Percentiles rank a stretch among this genome's conserved stretches.
Conservation (phyloP, 1,284 basidiomycete genomes). For the Leccinum olivaceoglutinosum region DNA sequence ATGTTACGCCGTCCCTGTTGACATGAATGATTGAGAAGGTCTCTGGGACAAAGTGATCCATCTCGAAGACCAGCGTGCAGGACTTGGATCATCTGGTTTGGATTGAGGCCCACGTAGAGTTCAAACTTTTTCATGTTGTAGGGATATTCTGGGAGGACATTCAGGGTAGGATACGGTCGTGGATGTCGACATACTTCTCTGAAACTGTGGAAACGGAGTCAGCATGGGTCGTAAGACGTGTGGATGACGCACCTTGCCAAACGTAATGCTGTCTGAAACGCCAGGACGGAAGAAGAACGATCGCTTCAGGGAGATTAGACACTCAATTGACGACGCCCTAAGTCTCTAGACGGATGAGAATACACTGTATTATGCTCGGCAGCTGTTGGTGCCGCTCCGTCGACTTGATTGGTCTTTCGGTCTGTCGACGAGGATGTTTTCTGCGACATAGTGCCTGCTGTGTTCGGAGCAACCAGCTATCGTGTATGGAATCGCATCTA, state of each 20-base stretch:
- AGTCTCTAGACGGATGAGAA: conserved; percentile 56
- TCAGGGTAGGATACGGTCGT: neutral
- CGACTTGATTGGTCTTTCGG: conserved; percentile 61
- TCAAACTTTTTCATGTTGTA: conserved; percentile 82
- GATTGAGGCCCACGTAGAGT: conserved; percentile 55
- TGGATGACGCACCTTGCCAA: conserved; percentile 40
- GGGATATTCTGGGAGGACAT: conserved; percentile 51
- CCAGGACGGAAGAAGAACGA: neutral
- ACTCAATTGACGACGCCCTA: conserved; percentile 63
- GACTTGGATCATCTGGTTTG: conserved; percentile 60
- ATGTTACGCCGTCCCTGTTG: conserved; percentile 49
- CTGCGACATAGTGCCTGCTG: conserved; percentile 61
- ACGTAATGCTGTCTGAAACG: conserved; percentile 30
- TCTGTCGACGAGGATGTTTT: conserved; percentile 61
- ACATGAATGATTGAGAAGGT: conserved; percentile 54
- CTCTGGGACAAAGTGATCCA: conserved; percentile 46
- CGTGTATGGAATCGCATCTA: conserved; percentile 35
- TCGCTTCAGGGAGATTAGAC: neutral
- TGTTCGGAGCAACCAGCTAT: conserved; percentile 62
- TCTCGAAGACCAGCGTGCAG: conserved; percentile 61
- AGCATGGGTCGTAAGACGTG: conserved; percentile 3
- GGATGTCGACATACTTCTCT: conserved; percentile 41
- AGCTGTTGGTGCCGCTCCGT: conserved; percentile 65
- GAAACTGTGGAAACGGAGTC: conserved; percentile 32
- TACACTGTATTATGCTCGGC: conserved; percentile 58